phyloP scores from a whole-genome alignment of 23 red algal genomes.

The Gracilaria caudata region DNA sequence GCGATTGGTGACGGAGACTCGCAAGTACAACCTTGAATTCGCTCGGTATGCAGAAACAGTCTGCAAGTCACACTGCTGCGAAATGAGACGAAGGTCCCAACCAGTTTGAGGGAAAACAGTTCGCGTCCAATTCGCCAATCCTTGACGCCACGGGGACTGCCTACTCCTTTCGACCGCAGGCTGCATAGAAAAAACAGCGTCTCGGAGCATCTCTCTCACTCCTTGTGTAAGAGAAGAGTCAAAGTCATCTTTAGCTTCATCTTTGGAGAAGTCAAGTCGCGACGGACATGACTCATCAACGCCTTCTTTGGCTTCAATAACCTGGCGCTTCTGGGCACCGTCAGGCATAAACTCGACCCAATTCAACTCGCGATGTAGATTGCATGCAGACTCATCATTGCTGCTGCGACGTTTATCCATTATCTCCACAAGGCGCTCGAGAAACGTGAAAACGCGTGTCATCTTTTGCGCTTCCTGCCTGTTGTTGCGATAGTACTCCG shows the following conservation, averaged over 20 bases:
- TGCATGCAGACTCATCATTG: background rate
- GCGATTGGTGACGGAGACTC: background rate
- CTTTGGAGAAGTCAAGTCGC: background rate
- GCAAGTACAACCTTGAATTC: background rate
- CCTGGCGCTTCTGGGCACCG: background rate
- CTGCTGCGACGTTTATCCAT: conserved; percentile 8
- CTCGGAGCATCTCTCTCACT: background rate
- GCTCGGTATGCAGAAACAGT: background rate
- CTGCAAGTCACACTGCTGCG: background rate
- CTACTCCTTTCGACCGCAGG: background rate
- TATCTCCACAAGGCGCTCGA: background rate
- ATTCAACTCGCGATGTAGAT: background rate
- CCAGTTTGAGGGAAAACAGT: background rate
- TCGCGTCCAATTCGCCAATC: background rate
- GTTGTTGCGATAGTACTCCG: background rate
- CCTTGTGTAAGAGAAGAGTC: background rate
- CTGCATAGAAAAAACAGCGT: background rate
- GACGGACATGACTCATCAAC: background rate
- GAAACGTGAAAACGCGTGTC: background rate
- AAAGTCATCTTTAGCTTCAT: background rate
- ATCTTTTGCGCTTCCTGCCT: background rate
- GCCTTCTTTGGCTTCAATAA: background rate
- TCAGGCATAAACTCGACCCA: background rate
- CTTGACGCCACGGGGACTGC: background rate
- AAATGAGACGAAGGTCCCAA: conserved; percentile 13